phyloP scores from a whole-genome alignment of 257 asterid species.

The Nicotiana knightiana region DNA sequence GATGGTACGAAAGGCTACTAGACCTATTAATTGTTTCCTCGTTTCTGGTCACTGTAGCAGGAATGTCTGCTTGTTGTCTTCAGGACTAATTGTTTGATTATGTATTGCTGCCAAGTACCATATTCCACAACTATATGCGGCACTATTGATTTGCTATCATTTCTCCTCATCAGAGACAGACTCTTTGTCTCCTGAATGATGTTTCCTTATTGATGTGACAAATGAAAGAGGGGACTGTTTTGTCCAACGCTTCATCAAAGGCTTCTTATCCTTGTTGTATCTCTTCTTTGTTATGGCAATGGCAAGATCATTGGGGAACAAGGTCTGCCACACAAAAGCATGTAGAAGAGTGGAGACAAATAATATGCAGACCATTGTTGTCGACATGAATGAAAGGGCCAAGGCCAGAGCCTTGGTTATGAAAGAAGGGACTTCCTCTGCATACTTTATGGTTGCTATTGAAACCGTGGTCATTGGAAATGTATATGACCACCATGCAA shows the following conservation, averaged over 20 bases:
- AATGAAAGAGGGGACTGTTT: constrained; percentile 58
- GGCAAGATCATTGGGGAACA: constrained; percentile 92
- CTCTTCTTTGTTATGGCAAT: constrained; percentile 75
- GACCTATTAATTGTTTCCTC: background rate
- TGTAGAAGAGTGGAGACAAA: constrained; percentile 74
- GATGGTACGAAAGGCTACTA: background rate
- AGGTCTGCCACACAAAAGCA: constrained; percentile 62
- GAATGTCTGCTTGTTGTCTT: background rate
- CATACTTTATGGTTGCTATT: constrained; percentile 81
- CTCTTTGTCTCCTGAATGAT: constrained; percentile 32
- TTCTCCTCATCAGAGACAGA: constrained; percentile 28
- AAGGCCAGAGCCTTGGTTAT: constrained; percentile 58
- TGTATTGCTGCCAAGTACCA: background rate
- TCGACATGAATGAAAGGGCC: constrained; percentile 65
- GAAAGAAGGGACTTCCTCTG: constrained; percentile 59
- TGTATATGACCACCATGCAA: constrained; percentile 99
- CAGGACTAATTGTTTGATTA: background rate
- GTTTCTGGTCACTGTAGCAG: background rate
- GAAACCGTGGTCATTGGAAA: constrained; percentile 96
- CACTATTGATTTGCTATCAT: background rate
- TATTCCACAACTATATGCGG: background rate
- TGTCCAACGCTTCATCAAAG: constrained; percentile 54
- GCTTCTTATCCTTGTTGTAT: constrained; percentile 46
- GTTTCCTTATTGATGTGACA: constrained; percentile 39
- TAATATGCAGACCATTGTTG: constrained; percentile 66